These are phyloP conservation scores for Lactarius hengduanensis DNA, from an alignment of 768 basidiomycete genomes.

Conservation along the genomic window DNA sequence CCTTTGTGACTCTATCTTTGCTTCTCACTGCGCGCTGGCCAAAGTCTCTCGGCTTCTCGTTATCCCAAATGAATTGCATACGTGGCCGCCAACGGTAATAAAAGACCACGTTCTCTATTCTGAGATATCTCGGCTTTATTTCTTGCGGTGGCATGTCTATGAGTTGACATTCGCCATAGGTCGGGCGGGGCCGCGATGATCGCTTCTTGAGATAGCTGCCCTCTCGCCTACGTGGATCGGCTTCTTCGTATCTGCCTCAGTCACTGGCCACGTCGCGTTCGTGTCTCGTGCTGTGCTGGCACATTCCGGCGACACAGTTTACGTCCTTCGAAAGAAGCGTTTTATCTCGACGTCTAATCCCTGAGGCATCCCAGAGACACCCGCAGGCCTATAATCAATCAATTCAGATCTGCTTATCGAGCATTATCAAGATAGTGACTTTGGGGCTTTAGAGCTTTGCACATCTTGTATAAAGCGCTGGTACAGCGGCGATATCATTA, in stretches of 20 bases:
- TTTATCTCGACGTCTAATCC: conserved; percentile 12
- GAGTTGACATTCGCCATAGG: conserved; percentile 21
- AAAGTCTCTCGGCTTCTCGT: conserved; percentile 20
- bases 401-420: background rate
- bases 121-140: conserved; percentile 15
- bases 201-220: background rate
- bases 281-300: conserved; percentile 20
- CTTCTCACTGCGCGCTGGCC: conserved; percentile 1
- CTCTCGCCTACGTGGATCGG: background rate
- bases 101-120: conserved; percentile 10
- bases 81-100: conserved; percentile 20
- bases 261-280: conserved; percentile 1
- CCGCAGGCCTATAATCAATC: background rate
- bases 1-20: background rate
- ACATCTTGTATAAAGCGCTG: conserved; percentile 1
- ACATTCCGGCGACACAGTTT: background rate
- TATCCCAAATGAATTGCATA: conserved; percentile 10
- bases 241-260: background rate
- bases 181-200: background rate
- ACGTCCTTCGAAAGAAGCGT: background rate
- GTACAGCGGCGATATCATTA: background rate
- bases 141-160: background rate
- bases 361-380: background rate
- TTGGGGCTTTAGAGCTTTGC: background rate
- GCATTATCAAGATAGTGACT: background rate